phyloP scores from a whole-genome alignment of 345 rosid species.

The Melaleuca quinquenervia region DNA sequence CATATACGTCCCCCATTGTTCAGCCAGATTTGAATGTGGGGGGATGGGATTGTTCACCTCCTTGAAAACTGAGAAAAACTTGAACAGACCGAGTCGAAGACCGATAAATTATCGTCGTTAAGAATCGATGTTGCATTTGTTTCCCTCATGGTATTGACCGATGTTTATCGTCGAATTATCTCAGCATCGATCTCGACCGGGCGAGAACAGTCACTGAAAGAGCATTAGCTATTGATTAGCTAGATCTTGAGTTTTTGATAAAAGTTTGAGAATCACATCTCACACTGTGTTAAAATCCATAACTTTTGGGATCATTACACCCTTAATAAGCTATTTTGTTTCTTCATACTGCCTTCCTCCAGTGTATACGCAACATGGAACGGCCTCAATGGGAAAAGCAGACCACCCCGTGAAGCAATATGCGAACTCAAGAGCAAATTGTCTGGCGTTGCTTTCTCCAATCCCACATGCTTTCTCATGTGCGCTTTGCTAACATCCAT shows the following conservation, averaged over 20 bases:
- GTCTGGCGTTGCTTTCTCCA: not conserved
- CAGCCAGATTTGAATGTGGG: not conserved
- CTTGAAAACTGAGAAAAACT: not conserved
- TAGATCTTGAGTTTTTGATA: not conserved
- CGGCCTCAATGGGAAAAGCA: not conserved
- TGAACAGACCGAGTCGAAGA: not conserved
- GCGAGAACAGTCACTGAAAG: not conserved
- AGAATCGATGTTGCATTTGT: not conserved
- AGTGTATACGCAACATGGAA: not conserved
- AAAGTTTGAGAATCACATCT: no score
- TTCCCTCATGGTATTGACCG: fast-evolving
- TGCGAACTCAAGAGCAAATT: not conserved
- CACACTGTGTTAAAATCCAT: no score
- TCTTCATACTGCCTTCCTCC: not conserved
- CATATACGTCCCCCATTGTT: not conserved
- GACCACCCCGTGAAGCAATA: not conserved
- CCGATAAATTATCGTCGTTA: not conserved
- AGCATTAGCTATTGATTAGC: not conserved
- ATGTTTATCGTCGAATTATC: not conserved
- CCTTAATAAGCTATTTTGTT: not conserved
- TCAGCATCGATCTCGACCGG: not conserved
- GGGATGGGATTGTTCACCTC: no score
- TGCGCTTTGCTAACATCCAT: not conserved
- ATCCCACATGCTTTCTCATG: not conserved
- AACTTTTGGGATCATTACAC: no score